A percentile compares a stretch with the other conserved stretches of the same genome.
Evolutionary conservation across 2,329 filamentous ascomycete genomes (phyloP).

Genomic region (Westerdykella sp.): DNA sequence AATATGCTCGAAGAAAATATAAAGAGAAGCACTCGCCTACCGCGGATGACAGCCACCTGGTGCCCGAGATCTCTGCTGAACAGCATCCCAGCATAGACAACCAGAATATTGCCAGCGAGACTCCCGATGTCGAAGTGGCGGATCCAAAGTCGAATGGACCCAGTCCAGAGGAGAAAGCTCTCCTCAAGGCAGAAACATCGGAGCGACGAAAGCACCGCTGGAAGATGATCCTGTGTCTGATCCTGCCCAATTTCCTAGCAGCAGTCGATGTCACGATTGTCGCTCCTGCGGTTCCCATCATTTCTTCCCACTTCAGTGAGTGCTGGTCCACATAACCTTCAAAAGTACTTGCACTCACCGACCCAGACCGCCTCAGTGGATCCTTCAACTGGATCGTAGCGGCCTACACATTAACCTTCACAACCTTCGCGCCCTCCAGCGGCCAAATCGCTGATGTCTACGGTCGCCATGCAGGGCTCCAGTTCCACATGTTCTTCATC

Average conservation of each 20-base stretch:
- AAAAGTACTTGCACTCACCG: constrained; percentile 1
- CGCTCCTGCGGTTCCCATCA: constrained; percentile 54
- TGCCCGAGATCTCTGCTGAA: constrained; percentile 11
- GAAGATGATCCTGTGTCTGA: constrained; percentile 55
- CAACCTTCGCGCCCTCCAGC: constrained; percentile 61
- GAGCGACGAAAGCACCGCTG: constrained; percentile 44
- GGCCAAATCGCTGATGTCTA: constrained; percentile 61
- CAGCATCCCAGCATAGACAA: constrained; percentile 2
- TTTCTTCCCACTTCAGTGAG: constrained; percentile 59
- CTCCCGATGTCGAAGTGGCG: neutral
- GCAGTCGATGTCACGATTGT: constrained; percentile 61
- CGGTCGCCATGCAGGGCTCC: constrained; percentile 55
- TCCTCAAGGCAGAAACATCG: constrained; percentile 9
- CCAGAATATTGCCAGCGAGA: neutral
- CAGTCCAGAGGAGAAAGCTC: constrained; percentile 6
- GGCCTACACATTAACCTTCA: constrained; percentile 60
- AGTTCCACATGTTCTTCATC: constrained; percentile 47
- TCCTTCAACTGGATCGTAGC: constrained; percentile 57
- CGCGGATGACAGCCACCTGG: constrained; percentile 19
- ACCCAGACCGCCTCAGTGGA: constrained; percentile 49
- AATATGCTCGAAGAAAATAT: constrained; percentile 19
- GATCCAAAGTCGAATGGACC: neutral
- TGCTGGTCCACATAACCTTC: neutral
- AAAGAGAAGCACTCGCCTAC: constrained; percentile 13
- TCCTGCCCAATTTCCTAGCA: constrained; percentile 56